Evolutionary conservation across 2,329 filamentous ascomycete species (phyloP).

Genomic region (Fusarium sambucinum): DNA sequence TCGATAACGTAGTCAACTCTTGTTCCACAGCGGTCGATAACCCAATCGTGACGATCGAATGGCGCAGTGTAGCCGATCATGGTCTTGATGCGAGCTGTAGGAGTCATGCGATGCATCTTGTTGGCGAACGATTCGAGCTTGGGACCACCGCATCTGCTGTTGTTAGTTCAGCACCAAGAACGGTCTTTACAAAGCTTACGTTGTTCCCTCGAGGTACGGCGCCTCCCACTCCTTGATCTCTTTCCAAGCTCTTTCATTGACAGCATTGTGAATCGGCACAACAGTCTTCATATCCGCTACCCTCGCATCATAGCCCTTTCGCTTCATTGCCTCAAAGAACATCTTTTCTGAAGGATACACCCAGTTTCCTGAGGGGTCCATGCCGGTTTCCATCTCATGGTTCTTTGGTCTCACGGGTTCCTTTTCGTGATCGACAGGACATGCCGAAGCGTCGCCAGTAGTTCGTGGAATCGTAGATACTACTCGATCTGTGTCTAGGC

Average conservation of each 20-base stretch:
- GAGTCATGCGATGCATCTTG: slow-evolving; percentile 76
- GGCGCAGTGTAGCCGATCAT: slow-evolving; percentile 89
- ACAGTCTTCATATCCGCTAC: slow-evolving; percentile 88
- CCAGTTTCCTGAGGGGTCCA: slow-evolving; percentile 86
- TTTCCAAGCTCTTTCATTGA: slow-evolving; percentile 95
- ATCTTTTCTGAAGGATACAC: slow-evolving; percentile 96
- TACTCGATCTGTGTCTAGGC: slow-evolving; percentile 75
- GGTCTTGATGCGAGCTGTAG: slow-evolving; percentile 84
- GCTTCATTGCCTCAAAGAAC: slow-evolving; percentile 97
- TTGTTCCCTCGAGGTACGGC: slow-evolving; percentile 69
- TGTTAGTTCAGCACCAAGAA: slow-evolving; percentile 1
- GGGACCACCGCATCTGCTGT: slow-evolving; percentile 74
- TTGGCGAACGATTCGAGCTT: slow-evolving; percentile 87
- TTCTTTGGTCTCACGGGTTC: slow-evolving; percentile 65
- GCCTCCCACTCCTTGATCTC: slow-evolving; percentile 93
- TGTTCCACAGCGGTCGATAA: slow-evolving; percentile 89
- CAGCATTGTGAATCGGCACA: slow-evolving; percentile 97
- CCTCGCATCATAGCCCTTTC: slow-evolving; percentile 82
- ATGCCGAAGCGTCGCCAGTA: slow-evolving; percentile 52
- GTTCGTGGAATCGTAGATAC: slow-evolving; percentile 84
- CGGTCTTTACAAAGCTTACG: slow-evolving; percentile 56
- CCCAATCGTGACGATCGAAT: slow-evolving; percentile 98
- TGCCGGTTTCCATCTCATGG: slow-evolving; percentile 80
- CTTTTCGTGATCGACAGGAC: slow-evolving; percentile 57
- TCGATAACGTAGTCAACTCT: slow-evolving; percentile 96